A percentile compares a stretch with the other conserved stretches of the same genome.
Conservation (phyloP, 1,284 basidiomycete species). For the Singerocomus inundabilis region DNA sequence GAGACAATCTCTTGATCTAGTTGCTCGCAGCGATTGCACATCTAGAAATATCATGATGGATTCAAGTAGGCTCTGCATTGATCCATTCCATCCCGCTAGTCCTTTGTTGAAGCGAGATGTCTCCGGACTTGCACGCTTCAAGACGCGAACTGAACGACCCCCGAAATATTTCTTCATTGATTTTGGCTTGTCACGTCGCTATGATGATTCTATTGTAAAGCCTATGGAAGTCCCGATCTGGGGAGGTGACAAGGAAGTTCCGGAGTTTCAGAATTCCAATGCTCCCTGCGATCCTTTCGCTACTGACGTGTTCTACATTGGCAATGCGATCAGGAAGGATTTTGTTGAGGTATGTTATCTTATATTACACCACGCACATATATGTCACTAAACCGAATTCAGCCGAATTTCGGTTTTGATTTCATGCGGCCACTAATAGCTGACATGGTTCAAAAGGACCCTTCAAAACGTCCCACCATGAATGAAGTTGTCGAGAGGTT, state of each 20-base stretch:
- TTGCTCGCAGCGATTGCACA: constrained; percentile 38
- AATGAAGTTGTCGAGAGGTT: constrained; percentile 17
- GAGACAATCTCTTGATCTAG: not conserved
- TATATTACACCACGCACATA: no score
- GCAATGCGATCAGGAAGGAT: constrained; percentile 13
- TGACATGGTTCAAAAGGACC: constrained; percentile 28
- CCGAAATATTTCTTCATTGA: constrained; percentile 22
- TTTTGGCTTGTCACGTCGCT: constrained; percentile 20
- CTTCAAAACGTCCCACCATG: constrained; percentile 24
- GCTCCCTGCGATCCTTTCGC: constrained; percentile 11
- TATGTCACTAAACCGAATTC: no score
- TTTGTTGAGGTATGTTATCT: constrained; percentile 4
- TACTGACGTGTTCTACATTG: constrained; percentile 23
- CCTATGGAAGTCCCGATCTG: not conserved
- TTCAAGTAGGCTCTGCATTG: constrained; percentile 27
- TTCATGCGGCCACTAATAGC: constrained; percentile 27
- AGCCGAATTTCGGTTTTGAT: constrained; percentile 21
- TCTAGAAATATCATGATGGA: constrained; percentile 41
- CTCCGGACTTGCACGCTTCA: constrained; percentile 4
- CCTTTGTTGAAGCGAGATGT: not conserved
- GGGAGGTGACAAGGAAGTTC: constrained; percentile 19
- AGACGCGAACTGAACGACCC: constrained; percentile 20
- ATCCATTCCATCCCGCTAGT: constrained; percentile 14
- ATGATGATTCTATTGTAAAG: constrained; percentile 3
- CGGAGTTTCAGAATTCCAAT: constrained; percentile 15